Conservation (phyloP, 176 grass and related monocot species). For the Cenchrus purpureus region DNA sequence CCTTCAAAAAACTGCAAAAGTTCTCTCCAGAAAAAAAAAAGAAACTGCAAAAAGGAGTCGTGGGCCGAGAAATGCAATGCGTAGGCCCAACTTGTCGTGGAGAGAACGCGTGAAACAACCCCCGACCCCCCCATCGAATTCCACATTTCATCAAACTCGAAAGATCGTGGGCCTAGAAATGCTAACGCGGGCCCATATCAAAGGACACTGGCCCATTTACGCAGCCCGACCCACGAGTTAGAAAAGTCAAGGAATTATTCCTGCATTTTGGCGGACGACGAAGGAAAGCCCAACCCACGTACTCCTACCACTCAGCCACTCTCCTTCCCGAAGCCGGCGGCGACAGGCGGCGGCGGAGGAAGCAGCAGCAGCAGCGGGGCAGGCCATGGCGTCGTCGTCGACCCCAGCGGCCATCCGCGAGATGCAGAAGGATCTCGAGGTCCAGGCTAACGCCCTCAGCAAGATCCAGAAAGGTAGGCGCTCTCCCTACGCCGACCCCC, state of each 20-base stretch:
- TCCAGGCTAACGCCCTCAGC: conserved; percentile 79
- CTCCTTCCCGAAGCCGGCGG: conserved; percentile 32
- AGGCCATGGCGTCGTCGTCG: conserved; percentile 53
- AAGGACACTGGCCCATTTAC: too few relatives aligned
- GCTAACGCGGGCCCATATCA: neutral
- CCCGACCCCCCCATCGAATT: too few relatives aligned
- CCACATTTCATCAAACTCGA: neutral
- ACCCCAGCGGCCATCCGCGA: conserved; percentile 66
- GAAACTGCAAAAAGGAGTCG: neutral
- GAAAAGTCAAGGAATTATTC: neutral
- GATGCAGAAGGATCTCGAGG: conserved; percentile 88
- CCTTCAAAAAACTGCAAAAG: too few relatives aligned
- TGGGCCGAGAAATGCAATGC: neutral
- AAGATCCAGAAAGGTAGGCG: conserved; percentile 91
- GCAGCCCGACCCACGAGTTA: neutral
- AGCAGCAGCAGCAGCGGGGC: conserved; percentile 7
- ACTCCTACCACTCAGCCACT: neutral
- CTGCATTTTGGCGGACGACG: too few relatives aligned
- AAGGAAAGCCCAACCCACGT: conserved; percentile 23
- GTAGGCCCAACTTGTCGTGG: too few relatives aligned
- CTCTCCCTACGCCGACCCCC: neutral
- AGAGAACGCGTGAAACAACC: too few relatives aligned
- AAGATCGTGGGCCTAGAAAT: neutral
- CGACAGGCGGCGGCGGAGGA: neutral
- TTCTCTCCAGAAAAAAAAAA: too few relatives aligned